Evolutionary conservation across 768 basidiomycete species (phyloP).

Genomic region (Suillus ampliporus): DNA sequence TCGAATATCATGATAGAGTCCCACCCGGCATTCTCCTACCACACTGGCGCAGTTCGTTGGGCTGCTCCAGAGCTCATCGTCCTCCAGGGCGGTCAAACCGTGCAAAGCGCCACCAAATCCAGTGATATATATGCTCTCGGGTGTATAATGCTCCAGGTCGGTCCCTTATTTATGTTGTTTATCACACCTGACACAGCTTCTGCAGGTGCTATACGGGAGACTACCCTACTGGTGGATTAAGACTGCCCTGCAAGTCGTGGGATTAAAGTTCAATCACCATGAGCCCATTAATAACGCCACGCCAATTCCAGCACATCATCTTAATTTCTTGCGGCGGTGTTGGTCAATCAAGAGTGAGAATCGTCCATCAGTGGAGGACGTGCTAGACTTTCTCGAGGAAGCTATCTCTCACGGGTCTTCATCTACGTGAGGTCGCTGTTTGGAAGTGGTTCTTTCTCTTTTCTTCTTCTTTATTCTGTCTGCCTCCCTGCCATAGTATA

Average conservation of each 20-base stretch:
- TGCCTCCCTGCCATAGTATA: neutral
- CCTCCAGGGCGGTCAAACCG: conserved; percentile 6
- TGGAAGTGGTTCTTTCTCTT: neutral
- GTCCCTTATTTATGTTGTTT: conserved; percentile 29
- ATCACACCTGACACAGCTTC: neutral
- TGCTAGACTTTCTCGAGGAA: conserved; percentile 9
- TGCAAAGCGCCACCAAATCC: conserved; percentile 15
- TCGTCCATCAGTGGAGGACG: conserved; percentile 14
- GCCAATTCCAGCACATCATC: conserved; percentile 44
- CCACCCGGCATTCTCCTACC: conserved; percentile 31
- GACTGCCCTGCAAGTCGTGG: conserved; percentile 29
- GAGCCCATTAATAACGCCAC: conserved; percentile 18
- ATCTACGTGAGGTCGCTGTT: neutral
- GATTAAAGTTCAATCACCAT: conserved; percentile 22
- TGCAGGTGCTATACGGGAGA: conserved; percentile 30
- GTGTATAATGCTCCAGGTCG: conserved; percentile 37
- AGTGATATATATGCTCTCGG: conserved; percentile 54
- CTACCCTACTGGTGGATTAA: conserved; percentile 29
- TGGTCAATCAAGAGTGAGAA: conserved; percentile 32
- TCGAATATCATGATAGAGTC: conserved; percentile 39
- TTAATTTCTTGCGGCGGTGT: conserved; percentile 48
- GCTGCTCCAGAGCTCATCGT: conserved; percentile 45
- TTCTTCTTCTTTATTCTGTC: neutral
- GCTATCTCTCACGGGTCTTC: neutral
- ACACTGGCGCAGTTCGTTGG: conserved; percentile 45